phyloP scores from a whole-genome alignment of 257 asterid genomes.

The Capsicum chinense region DNA sequence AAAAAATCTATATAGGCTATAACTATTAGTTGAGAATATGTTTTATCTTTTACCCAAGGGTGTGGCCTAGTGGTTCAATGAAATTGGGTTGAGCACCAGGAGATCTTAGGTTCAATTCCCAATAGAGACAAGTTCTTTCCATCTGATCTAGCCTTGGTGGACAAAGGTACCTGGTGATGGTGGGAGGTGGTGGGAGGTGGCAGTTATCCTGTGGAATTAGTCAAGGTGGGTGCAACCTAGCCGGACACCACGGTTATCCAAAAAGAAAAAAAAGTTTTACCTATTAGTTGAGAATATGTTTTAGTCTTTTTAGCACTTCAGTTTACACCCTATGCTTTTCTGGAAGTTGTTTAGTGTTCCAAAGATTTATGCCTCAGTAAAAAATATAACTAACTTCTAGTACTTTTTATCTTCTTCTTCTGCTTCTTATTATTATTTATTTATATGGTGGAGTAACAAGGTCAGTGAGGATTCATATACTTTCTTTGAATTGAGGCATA shows the following conservation, averaged over 20 bases:
- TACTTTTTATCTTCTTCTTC: not conserved
- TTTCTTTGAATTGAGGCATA: not conserved
- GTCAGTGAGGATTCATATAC: not conserved
- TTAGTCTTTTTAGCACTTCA: slow-evolving; percentile 11
- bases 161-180: no score
- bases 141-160: no score
- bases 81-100: no score
- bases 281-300: not conserved
- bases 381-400: not conserved
- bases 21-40: slow-evolving; percentile 13
- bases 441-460: slow-evolving; percentile 3
- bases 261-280: not conserved
- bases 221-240: no score
- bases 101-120: no score
- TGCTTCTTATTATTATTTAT: not conserved
- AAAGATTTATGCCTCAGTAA: not conserved
- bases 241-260: no score
- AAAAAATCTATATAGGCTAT: not conserved
- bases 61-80: no score
- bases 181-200: no score
- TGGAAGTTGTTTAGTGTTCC: not conserved
- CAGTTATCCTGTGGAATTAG: no score
- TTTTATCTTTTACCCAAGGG: not conserved
- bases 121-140: no score
- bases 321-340: not conserved